Percentiles rank a stretch among this genome's conserved stretches.
Conservation (phyloP, 345 rosid species). For the Eucalyptus urophylla region DNA sequence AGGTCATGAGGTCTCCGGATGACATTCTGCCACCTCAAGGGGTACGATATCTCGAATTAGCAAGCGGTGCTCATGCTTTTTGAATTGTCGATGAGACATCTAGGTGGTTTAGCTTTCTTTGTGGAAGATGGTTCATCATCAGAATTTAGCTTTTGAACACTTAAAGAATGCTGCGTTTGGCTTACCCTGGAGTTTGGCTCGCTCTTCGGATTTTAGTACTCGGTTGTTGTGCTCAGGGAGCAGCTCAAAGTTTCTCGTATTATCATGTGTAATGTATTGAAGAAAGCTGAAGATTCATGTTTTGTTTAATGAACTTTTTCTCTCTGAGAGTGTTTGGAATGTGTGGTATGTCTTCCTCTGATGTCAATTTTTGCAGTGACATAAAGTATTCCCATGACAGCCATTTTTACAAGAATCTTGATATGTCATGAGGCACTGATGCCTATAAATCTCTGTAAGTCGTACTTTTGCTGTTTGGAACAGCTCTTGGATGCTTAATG, state of each 20-base stretch:
- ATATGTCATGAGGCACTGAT: neutral
- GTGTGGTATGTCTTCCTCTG: neutral
- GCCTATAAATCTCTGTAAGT: neutral
- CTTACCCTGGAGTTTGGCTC: neutral
- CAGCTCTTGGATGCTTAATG: neutral
- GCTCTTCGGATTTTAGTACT: neutral
- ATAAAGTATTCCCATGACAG: neutral
- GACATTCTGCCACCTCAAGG: neutral
- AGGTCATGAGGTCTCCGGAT: neutral
- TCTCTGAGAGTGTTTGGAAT: neutral
- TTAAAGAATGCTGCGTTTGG: neutral
- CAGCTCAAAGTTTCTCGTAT: neutral
- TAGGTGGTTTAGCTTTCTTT: neutral
- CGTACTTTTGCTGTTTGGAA: neutral
- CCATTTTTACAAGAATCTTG: neutral
- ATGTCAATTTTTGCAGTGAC: neutral
- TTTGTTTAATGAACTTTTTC: neutral
- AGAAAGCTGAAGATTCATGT: neutral
- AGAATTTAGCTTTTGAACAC: neutral
- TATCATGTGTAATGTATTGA: neutral
- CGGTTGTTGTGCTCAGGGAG: neutral
- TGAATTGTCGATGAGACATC: neutral
- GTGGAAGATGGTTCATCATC: neutral
- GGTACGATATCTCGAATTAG: neutral
- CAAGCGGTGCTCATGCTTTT: neutral